Percentiles rank a stretch among this genome's conserved stretches.
These are phyloP conservation scores for Tulasnella calospora DNA, from an alignment of 768 basidiomycete genomes.

Conservation along the genomic window DNA sequence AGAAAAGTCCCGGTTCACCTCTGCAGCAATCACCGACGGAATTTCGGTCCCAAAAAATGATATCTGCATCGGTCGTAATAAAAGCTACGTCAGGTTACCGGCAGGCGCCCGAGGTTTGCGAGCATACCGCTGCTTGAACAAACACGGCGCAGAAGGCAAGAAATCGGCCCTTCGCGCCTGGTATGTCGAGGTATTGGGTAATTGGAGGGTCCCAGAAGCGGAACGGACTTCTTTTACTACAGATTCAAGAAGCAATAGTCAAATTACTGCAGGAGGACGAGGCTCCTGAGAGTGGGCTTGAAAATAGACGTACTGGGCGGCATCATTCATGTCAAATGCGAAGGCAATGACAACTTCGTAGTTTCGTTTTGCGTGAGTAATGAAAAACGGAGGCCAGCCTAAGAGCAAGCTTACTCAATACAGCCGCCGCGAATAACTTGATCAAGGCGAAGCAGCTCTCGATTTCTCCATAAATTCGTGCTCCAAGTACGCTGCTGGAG, in stretches of 20 bases:
- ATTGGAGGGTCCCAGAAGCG: slow-evolving; percentile 1
- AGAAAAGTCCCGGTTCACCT: too few species aligned
- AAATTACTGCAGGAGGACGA: background rate
- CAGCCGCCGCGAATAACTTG: slow-evolving; percentile 16
- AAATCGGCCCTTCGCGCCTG: background rate
- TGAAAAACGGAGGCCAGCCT: background rate
- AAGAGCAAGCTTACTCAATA: background rate
- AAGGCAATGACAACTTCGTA: background rate
- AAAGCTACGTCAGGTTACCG: too few species aligned
- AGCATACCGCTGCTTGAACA: background rate
- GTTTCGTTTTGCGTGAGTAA: background rate
- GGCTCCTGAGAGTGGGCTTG: background rate
- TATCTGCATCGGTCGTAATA: background rate
- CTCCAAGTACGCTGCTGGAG: background rate
- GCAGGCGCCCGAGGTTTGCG: too few species aligned
- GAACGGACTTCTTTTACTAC: background rate
- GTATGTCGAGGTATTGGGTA: slow-evolving; percentile 7
- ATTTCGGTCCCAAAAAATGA: slow-evolving; percentile 24
- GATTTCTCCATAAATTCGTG: slow-evolving; percentile 6
- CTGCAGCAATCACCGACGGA: background rate
- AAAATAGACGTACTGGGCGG: background rate
- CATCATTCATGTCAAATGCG: background rate
- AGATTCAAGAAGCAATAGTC: background rate
- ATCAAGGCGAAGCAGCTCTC: slow-evolving; percentile 4
- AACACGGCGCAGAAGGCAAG: background rate